Evolutionary conservation across 2,329 filamentous ascomycete genomes (phyloP).

Genomic region (Paramyrothecium sp.): DNA sequence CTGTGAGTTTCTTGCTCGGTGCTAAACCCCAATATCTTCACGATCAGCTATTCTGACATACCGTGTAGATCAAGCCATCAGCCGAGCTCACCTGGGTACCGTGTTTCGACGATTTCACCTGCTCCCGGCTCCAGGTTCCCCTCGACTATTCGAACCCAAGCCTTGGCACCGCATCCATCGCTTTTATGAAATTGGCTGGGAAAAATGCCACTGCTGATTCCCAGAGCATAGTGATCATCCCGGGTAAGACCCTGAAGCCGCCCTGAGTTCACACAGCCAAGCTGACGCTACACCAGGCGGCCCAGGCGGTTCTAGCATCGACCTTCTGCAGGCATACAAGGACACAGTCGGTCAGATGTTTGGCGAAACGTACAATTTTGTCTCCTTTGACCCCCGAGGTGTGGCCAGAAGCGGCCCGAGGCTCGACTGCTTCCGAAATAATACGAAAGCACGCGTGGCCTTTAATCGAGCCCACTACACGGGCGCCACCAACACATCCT

Average conservation of each 20-base stretch:
- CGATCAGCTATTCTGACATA: slow-evolving; percentile 11
- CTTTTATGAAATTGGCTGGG: slow-evolving; percentile 25
- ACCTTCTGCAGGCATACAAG: slow-evolving; percentile 19
- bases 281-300: slow-evolving; percentile 25
- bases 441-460: slow-evolving; percentile 21
- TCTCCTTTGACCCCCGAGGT: slow-evolving; percentile 40
- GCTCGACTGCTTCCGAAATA: slow-evolving; percentile 27
- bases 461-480: slow-evolving; percentile 22
- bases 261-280: background rate
- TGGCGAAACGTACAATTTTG: slow-evolving; percentile 38
- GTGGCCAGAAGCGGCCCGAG: slow-evolving; percentile 29
- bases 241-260: slow-evolving; percentile 18
- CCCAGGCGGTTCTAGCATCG: slow-evolving; percentile 33
- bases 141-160: slow-evolving; percentile 24
- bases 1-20: slow-evolving; percentile 12
- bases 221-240: slow-evolving; percentile 22
- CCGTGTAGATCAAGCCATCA: slow-evolving; percentile 24
- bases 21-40: slow-evolving; percentile 6
- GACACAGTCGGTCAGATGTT: slow-evolving; percentile 21
- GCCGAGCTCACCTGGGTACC: slow-evolving; percentile 26
- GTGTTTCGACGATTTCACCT: slow-evolving; percentile 27
- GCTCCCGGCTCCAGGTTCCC: slow-evolving; percentile 25
- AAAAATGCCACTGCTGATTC: slow-evolving; percentile 26
- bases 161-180: slow-evolving; percentile 23
- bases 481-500: slow-evolving; percentile 24